These are phyloP conservation scores for Haplosporangium gracile DNA, from an alignment of 192 early-diverging fungal species.

Conservation along the genomic window DNA sequence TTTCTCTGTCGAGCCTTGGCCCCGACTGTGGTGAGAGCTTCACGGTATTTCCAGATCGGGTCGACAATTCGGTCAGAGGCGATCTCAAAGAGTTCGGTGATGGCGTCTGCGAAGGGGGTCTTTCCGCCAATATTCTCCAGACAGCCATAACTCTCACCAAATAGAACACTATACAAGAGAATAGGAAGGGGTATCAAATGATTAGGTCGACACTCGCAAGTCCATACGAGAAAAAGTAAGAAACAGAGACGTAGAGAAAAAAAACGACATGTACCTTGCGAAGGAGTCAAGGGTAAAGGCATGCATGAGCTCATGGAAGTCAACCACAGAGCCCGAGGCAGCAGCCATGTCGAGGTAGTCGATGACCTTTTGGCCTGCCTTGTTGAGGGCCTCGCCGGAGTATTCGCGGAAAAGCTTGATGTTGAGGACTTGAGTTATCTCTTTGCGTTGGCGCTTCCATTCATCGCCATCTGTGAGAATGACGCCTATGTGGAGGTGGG, in stretches of 20 bases:
- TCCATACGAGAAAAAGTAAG: too few relatives aligned
- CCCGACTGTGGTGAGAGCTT: too few relatives aligned
- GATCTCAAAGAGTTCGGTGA: too few relatives aligned
- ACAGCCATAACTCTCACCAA: too few relatives aligned
- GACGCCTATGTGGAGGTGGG: neutral
- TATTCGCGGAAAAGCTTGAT: constrained; percentile 15
- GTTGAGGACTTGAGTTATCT: constrained; percentile 11
- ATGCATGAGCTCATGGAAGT: constrained; percentile 54
- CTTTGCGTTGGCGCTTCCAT: constrained; percentile 18
- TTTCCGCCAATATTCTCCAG: too few relatives aligned
- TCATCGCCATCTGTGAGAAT: neutral
- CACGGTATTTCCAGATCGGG: too few relatives aligned
- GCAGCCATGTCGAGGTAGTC: constrained; percentile 15
- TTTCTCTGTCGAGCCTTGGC: too few relatives aligned
- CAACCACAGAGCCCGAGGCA: constrained; percentile 21
- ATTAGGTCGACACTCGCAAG: too few relatives aligned
- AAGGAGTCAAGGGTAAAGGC: constrained; percentile 48
- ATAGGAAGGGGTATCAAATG: too few relatives aligned
- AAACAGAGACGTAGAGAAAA: neutral
- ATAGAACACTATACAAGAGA: too few relatives aligned
- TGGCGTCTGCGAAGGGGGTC: too few relatives aligned
- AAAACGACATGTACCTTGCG: neutral
- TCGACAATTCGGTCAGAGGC: too few relatives aligned
- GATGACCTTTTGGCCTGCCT: constrained; percentile 2
- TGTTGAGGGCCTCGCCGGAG: constrained; percentile 16